Evolutionary conservation across 495 filamentous ascomycete species (phyloP), one percentile per base, ranked within the genome.

Genomic region (Penicillium diatomitis): DNA sequence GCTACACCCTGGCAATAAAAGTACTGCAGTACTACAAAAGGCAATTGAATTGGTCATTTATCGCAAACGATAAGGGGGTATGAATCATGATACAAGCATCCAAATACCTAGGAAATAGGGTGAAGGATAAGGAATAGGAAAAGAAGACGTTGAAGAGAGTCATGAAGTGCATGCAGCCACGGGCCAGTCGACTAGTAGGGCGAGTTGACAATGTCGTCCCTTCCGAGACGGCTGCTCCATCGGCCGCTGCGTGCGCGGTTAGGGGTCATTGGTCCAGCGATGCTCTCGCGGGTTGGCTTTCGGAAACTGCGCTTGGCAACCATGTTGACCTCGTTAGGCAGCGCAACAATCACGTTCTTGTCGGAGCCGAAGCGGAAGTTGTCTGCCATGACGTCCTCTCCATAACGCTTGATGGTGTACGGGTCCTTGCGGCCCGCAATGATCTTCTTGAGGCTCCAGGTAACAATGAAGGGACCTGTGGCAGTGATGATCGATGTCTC

Each of bases 281-380:
- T 96, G 59, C 88, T 95, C 76, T 98, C 90, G 35, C 92, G 74
- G 4, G 94, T 96, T 2, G 91, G 88, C 67, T 79, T 84, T 78
- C 86, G 87, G 62, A 98, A 81, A 54, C 79, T 81, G 52, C 82
- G 76, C 67, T 88, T 88, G 38, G 82, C 84, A 28, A 97, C 87
- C 90, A 96, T 96, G 65, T 96, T 91, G 53, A 98, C 91, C 68
- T 96, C 90, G 62, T 98, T 95, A 4, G 94, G 90, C 51, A 97
- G 70, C 2, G 92, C 92, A 20, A 98, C 90, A 60, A 98, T 96
- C 52, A 98, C 87, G 56, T 96, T 96, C 78, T 95, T 95, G 62
- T 98, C 92, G 8, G 82, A 87, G 32, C 90, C 90, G 57, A 90
- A 98, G 54, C 89, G 87, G 83, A 98, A 98, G 64, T 98, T 94